Evolutionary conservation across 768 basidiomycete species (phyloP).

Genomic region (Dacryopinax primogenitus): DNA sequence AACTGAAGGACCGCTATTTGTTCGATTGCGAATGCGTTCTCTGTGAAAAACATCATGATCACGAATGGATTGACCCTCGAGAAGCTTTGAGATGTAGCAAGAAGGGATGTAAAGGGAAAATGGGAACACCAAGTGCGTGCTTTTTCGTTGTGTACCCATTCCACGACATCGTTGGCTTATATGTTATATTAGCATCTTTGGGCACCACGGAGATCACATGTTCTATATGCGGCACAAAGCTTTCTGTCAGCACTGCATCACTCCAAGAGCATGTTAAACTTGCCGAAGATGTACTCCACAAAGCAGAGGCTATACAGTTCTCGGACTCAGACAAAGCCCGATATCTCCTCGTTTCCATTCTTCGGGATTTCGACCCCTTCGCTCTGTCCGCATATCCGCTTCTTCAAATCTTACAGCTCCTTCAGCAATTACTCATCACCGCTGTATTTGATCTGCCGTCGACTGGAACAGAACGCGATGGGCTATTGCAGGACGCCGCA

Average conservation of each 20-base stretch:
- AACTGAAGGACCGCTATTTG: constrained; percentile 59
- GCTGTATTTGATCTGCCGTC: constrained; percentile 28
- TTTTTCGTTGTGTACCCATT: neutral
- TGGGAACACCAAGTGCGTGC: constrained; percentile 10
- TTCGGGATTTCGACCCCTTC: constrained; percentile 49
- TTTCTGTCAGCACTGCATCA: constrained; percentile 27
- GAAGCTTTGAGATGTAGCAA: constrained; percentile 46
- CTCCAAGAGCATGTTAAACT: constrained; percentile 52
- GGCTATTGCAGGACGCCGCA: constrained; percentile 33
- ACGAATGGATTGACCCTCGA: constrained; percentile 43
- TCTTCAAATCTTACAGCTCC: constrained; percentile 57
- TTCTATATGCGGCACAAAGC: neutral
- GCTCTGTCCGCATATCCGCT: constrained; percentile 64
- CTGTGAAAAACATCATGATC: constrained; percentile 29
- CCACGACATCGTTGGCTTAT: neutral
- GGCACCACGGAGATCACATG: neutral
- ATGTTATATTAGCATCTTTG: neutral
- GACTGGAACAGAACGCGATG: constrained; percentile 32
- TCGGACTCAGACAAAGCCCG: constrained; percentile 40
- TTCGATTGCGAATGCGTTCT: constrained; percentile 61
- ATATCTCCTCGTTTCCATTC: constrained; percentile 51
- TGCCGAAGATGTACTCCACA: constrained; percentile 62
- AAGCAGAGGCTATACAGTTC: constrained; percentile 50
- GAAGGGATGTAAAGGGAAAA: constrained; percentile 12
- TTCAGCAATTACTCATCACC: constrained; percentile 52